A percentile compares a stretch with the other conserved stretches of the same genome.
Evolutionary conservation across 805 yeast genomes (phyloP).

Genomic region (Ogataea methanolica): DNA sequence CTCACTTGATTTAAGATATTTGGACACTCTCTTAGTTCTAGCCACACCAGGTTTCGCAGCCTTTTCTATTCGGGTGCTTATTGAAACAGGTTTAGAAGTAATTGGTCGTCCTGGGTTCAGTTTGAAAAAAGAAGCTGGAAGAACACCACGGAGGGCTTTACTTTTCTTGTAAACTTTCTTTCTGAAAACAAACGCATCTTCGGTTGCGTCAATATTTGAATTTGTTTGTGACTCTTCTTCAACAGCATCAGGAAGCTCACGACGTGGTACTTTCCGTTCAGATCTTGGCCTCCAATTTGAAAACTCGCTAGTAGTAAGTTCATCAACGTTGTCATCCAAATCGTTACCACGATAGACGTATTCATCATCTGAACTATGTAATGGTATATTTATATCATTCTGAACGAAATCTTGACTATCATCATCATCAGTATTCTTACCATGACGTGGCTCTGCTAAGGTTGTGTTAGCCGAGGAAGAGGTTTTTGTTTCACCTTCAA

Average conservation of each 20-base stretch:
- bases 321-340: constrained; percentile 6
- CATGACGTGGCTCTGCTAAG: background rate
- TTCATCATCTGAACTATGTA: constrained; percentile 17
- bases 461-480: too few relatives aligned
- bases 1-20: background rate
- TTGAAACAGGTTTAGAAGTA: background rate
- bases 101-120: background rate
- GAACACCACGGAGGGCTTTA: constrained; percentile 22
- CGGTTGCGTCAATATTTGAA: constrained; percentile 3
- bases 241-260: background rate
- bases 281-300: background rate
- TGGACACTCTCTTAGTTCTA: constrained; percentile 8
- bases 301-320: background rate
- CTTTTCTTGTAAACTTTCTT: constrained; percentile 16
- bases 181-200: constrained; percentile 17
- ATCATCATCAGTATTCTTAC: constrained; percentile 2
- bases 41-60: constrained; percentile 17
- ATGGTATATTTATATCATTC: background rate
- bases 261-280: too few relatives aligned
- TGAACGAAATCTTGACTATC: constrained; percentile 7
- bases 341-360: constrained; percentile 12
- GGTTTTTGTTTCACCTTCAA: constrained; percentile 13
- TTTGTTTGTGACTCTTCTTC: background rate
- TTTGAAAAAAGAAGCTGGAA: constrained; percentile 23
- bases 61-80: background rate